Conservation (phyloP, 352 stramenopile genomes). For the Halophytophthora batemanensis region DNA sequence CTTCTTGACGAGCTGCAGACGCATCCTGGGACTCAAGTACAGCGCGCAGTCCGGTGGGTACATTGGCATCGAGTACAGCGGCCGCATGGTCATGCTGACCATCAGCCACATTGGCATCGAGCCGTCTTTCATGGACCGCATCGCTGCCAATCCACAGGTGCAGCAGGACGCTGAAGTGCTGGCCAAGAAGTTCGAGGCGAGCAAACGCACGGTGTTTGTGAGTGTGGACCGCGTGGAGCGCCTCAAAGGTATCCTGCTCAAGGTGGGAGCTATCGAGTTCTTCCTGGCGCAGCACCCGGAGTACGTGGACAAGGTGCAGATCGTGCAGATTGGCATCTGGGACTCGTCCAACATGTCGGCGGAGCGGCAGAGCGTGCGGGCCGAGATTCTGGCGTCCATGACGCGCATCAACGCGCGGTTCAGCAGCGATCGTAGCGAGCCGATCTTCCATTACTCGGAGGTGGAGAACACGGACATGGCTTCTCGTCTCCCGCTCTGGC, state of each 20-base stretch:
- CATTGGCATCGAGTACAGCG: slow-evolving; percentile 94
- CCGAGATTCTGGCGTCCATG: slow-evolving; percentile 83
- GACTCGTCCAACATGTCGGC: slow-evolving; percentile 85
- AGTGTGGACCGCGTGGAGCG: slow-evolving; percentile 93
- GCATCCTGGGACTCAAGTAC: slow-evolving; percentile 92
- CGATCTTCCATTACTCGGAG: slow-evolving; percentile 78
- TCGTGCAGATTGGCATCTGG: slow-evolving; percentile 94
- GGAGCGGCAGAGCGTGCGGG: slow-evolving; percentile 90
- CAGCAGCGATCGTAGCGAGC: slow-evolving; percentile 78
- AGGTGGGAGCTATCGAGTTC: slow-evolving; percentile 95
- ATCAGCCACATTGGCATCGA: slow-evolving; percentile 98
- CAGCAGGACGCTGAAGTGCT: slow-evolving; percentile 73
- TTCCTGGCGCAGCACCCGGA: slow-evolving; percentile 94
- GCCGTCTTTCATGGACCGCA: slow-evolving; percentile 56
- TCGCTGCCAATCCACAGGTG: slow-evolving; percentile 63
- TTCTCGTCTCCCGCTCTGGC: slow-evolving; percentile 93
- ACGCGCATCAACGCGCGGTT: slow-evolving; percentile 70
- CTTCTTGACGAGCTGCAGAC: slow-evolving; percentile 97
- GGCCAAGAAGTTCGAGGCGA: slow-evolving; percentile 88
- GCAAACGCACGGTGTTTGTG: slow-evolving; percentile 92
- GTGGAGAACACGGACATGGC: slow-evolving; percentile 89
- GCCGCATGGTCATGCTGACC: slow-evolving; percentile 95
- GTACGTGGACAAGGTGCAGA: slow-evolving; percentile 93
- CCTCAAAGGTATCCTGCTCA: slow-evolving; percentile 92
- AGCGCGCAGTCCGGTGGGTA: slow-evolving; percentile 91